Base-by-base conservation (phyloP, 441 rosid genomes). In the Jatropha multifida region DNA sequence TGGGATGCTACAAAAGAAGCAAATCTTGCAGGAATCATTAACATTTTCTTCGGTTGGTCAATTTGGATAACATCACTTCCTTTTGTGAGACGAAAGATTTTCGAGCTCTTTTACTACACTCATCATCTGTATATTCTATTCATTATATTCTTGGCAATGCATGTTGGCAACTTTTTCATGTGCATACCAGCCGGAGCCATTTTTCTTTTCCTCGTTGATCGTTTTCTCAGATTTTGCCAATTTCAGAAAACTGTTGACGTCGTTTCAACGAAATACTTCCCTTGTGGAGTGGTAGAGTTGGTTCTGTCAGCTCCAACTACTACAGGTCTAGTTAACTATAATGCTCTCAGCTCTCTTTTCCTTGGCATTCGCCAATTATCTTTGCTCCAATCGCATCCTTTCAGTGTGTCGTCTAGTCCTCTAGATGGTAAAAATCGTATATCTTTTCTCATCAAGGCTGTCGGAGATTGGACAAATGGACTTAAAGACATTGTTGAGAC, bases 291-390 rank as follows among this genome's bases (percentile, higher is more conserved):
- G 13, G 66, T 87, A 3, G 89, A 90, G 49, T 74, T 90, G 48
- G 82, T 80, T 75, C 83, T 90, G 55, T 79, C 85, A 54, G 88
- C 81, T 63, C 79, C 32, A 0, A 32, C 32, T 32, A 32, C 32
- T 32, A 65, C 42, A 94, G 96, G 81, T 86, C 78, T 90, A 81
- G 2, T 32, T 32, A 69, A 79, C 23, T 90, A 92, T 81, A 92
- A 89, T 69, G 91, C 98, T 5, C 88, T 92, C 52, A 89, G 97
- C 69, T 88, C 90, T 60, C 73, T 92, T 46, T 93, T 93, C 84
- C 85, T 93, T 73, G 94, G 87, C 85, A 72, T 90, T 60, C 84
- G 85, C 68, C 90, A 88, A 80, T 46, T 88, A 54, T 88, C 92
- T 38, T 83, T 75, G 83, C 74, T 83, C 46, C 90, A 90, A 65